Percentiles rank a stretch among this genome's conserved stretches.
Conservation (phyloP, 257 asterid species). For the Lithospermum erythrorhizon region DNA sequence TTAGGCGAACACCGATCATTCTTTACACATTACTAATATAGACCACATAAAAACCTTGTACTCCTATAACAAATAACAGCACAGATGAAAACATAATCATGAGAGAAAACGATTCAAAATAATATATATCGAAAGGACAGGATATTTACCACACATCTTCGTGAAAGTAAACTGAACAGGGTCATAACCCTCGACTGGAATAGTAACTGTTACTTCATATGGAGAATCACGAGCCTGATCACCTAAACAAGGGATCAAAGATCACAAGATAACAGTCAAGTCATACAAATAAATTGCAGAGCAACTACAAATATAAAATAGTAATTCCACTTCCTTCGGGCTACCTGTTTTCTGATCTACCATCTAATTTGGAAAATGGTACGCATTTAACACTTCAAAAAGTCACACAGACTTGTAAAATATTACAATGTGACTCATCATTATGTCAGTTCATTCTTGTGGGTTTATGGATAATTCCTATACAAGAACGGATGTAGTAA, state of each 20-base stretch:
- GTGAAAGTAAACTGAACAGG: conserved; percentile 68
- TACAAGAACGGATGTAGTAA: background rate
- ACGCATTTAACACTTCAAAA: background rate
- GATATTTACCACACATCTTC: conserved; percentile 66
- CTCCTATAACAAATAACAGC: too few relatives aligned
- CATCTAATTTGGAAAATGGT: background rate
- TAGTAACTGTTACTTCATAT: conserved; percentile 73
- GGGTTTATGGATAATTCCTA: background rate
- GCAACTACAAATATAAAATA: background rate
- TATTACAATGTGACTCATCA: background rate
- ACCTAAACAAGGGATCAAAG: conserved; percentile 35
- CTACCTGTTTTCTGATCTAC: background rate
- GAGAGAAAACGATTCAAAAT: background rate
- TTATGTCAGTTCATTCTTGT: background rate
- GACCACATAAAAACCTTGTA: too few relatives aligned
- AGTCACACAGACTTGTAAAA: background rate
- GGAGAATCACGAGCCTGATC: conserved; percentile 50
- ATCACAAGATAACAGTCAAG: conserved; percentile 8
- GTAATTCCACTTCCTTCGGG: background rate
- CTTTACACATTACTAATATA: too few relatives aligned
- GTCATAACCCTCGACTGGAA: conserved; percentile 64
- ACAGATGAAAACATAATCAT: too few relatives aligned
- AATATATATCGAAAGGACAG: background rate
- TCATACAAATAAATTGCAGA: background rate
- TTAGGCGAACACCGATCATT: background rate